Percentiles rank a stretch among this genome's conserved stretches.
Evolutionary conservation across 805 yeast genomes (phyloP).

Genomic region (Blastobotrys attinorum): DNA sequence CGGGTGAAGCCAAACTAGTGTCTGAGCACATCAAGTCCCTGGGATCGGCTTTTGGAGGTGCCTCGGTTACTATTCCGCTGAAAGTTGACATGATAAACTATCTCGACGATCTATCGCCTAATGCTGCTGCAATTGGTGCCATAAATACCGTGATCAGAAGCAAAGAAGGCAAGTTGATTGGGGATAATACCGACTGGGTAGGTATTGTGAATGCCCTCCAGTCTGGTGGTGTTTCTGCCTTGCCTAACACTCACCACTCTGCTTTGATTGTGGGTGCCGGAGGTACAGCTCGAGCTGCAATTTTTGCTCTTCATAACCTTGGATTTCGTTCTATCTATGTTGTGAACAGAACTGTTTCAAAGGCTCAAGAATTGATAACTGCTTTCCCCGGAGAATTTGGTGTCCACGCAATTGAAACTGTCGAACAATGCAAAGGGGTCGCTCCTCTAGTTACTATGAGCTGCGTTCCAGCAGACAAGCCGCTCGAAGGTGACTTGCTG

Average conservation of each 20-base stretch:
- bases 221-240: constrained; percentile 43
- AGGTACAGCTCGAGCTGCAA: constrained; percentile 94
- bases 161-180: constrained; percentile 44
- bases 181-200: constrained; percentile 94
- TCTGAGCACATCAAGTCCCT: constrained; percentile 41
- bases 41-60: constrained; percentile 67
- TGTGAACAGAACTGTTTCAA: constrained; percentile 69
- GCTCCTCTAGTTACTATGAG: constrained; percentile 60
- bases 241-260: constrained; percentile 23
- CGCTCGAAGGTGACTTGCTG: constrained; percentile 48
- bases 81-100: constrained; percentile 71
- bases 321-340: constrained; percentile 74
- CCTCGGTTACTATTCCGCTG: constrained; percentile 89
- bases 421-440: constrained; percentile 36
- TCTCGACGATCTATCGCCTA: constrained; percentile 57
- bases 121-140: constrained; percentile 84
- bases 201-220: constrained; percentile 71
- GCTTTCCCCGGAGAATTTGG: constrained; percentile 55
- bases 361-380: constrained; percentile 49
- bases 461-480: constrained; percentile 77
- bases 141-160: constrained; percentile 82
- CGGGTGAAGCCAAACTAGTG: constrained; percentile 53
- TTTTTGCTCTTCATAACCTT: constrained; percentile 69
- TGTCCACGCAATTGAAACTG: constrained; percentile 47
- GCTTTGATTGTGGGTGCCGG: constrained; percentile 95